These are phyloP conservation scores for Aspergillus persii DNA, from an alignment of 2,329 filamentous ascomycete genomes.

Conservation along the genomic window DNA sequence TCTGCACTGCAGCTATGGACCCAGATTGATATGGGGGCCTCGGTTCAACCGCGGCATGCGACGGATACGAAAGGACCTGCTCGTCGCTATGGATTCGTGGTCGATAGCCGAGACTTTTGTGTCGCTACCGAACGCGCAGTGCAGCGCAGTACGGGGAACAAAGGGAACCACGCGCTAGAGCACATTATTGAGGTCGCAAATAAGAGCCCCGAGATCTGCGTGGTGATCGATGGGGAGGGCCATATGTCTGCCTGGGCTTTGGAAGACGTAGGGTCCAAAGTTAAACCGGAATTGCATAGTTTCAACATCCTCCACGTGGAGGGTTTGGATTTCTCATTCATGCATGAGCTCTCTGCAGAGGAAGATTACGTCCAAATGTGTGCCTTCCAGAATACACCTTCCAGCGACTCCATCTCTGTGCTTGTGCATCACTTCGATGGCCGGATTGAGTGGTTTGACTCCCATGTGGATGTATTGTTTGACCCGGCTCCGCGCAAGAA, in stretches of 20 bases:
- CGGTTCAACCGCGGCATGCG: conserved; percentile 60
- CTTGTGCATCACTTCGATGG: conserved; percentile 84
- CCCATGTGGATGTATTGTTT: conserved; percentile 74
- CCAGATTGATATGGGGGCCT: conserved; percentile 70
- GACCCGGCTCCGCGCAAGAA: conserved; percentile 63
- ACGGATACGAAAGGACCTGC: conserved; percentile 38
- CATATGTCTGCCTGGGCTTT: conserved; percentile 91
- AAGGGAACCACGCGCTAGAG: conserved; percentile 71
- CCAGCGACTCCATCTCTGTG: conserved; percentile 65
- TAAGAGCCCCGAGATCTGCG: conserved; percentile 78
- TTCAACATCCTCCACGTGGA: conserved; percentile 83
- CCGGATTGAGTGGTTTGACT: conserved; percentile 76
- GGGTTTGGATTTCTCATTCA: conserved; percentile 48
- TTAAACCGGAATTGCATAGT: conserved; percentile 64
- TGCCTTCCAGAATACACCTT: conserved; percentile 65
- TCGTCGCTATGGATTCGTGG: conserved; percentile 71
- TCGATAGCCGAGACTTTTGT: conserved; percentile 78
- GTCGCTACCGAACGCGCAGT: conserved; percentile 74
- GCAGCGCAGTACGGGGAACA: conserved; percentile 57
- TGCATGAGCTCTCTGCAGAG: conserved; percentile 24
- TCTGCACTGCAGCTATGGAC: conserved; percentile 78
- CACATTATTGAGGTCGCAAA: conserved; percentile 85
- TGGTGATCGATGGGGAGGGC: conserved; percentile 79
- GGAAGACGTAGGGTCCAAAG: conserved; percentile 76
- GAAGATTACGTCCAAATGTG: conserved; percentile 67